A percentile compares a stretch with the other conserved stretches of the same genome.
Evolutionary conservation across 768 basidiomycete genomes (phyloP).

Genomic region (Suillus bovinus): DNA sequence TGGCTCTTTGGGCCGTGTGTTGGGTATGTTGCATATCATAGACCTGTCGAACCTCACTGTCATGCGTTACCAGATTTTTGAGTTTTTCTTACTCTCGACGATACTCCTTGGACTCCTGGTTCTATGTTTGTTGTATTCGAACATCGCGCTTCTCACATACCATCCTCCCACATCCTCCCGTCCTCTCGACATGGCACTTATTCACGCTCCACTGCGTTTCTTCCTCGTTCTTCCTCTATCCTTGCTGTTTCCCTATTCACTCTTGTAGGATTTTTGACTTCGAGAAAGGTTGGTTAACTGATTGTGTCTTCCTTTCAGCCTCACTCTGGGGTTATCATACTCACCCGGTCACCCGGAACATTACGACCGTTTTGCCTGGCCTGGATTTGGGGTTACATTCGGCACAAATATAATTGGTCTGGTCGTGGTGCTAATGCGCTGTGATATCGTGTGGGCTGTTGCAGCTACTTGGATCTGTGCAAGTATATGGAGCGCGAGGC

Average conservation of each 20-base stretch:
- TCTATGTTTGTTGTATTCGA: constrained; percentile 74
- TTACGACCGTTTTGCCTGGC: constrained; percentile 63
- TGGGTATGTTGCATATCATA: constrained; percentile 50
- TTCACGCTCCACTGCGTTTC: constrained; percentile 85
- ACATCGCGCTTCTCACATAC: constrained; percentile 74
- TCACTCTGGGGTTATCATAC: constrained; percentile 69
- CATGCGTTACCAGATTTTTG: constrained; percentile 50
- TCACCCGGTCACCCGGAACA: constrained; percentile 48
- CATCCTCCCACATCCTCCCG: constrained; percentile 57
- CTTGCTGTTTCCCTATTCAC: constrained; percentile 51
- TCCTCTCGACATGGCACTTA: constrained; percentile 78
- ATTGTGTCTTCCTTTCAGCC: constrained; percentile 37
- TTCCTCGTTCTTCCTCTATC: constrained; percentile 54
- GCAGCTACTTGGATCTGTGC: constrained; percentile 75
- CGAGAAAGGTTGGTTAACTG: background rate
- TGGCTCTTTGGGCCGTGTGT: constrained; percentile 78
- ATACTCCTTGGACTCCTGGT: constrained; percentile 71
- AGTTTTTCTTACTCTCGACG: constrained; percentile 76
- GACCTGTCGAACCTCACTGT: background rate
- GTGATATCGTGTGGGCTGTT: constrained; percentile 75
- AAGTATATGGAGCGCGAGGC: constrained; percentile 58
- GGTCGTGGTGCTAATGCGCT: constrained; percentile 51
- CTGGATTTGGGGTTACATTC: constrained; percentile 70
- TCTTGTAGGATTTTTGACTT: constrained; percentile 41
- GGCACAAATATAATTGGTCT: constrained; percentile 62